These are phyloP conservation scores for Dichotomopilus funicola DNA, from an alignment of 2,329 filamentous ascomycete species.

Conservation along the genomic window DNA sequence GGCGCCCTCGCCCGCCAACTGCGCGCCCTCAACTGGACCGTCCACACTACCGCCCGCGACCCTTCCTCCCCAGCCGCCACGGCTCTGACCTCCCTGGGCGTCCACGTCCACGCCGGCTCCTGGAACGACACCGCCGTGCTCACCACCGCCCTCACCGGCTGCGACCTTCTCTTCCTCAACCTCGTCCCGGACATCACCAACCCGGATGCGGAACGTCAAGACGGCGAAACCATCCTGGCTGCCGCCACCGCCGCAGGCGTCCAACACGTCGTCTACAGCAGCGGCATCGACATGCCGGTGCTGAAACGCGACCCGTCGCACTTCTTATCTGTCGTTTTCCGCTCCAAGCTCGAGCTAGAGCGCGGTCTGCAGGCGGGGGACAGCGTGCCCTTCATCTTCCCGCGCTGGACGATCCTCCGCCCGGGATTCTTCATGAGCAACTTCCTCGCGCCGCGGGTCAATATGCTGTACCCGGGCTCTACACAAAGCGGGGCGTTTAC, in stretches of 20 bases:
- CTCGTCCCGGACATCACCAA: conserved; percentile 30
- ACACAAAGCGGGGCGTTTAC: conserved; percentile 33
- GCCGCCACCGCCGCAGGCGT: conserved; percentile 34
- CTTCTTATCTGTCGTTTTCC: neutral
- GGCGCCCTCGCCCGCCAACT: conserved; percentile 32
- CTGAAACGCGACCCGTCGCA: conserved; percentile 1
- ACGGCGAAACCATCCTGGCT: conserved; percentile 29
- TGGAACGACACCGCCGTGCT: conserved; percentile 31
- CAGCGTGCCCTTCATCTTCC: conserved; percentile 28
- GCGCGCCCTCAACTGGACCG: conserved; percentile 24
- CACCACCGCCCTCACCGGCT: conserved; percentile 25
- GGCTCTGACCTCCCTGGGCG: conserved; percentile 28
- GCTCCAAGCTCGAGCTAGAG: conserved; percentile 39
- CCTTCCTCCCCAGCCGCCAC: conserved; percentile 27
- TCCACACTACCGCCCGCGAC: conserved; percentile 30
- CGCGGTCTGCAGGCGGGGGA: conserved; percentile 25
- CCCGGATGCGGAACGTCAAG: conserved; percentile 25
- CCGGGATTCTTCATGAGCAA: conserved; percentile 48
- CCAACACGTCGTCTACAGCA: conserved; percentile 34
- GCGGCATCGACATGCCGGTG: conserved; percentile 23
- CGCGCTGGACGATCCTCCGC: conserved; percentile 43
- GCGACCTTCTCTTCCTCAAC: conserved; percentile 31
- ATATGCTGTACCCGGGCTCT: conserved; percentile 34
- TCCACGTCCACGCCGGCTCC: conserved; percentile 29
- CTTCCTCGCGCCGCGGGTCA: conserved; percentile 36